phyloP scores from a whole-genome alignment of 2,329 filamentous ascomycete genomes.

The Graphilbum ipis-grandicollis region DNA sequence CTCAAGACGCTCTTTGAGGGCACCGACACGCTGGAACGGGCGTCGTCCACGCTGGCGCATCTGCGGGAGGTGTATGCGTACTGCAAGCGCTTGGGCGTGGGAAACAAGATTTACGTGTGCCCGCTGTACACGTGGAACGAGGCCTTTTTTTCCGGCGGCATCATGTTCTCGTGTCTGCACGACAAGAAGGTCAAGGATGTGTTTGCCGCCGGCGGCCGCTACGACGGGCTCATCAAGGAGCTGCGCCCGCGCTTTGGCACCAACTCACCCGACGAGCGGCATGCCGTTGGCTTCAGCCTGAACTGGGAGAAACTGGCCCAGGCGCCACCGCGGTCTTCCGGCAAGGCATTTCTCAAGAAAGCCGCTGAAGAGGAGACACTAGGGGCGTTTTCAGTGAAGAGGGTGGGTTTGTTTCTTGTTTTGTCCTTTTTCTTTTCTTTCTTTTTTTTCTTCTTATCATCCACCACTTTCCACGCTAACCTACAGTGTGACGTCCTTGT shows the following conservation, averaged over 20 bases:
- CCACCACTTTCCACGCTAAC: not conserved
- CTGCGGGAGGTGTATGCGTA: constrained; percentile 64
- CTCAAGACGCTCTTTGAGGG: constrained; percentile 44
- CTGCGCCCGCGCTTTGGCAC: constrained; percentile 54
- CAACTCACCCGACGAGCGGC: constrained; percentile 41
- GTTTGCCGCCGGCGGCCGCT: constrained; percentile 83
- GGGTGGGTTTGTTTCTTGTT: constrained; percentile 28
- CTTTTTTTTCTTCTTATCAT: constrained; percentile 5
- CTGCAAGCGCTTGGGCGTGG: constrained; percentile 56
- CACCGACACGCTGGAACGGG: constrained; percentile 53
- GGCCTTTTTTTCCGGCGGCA: constrained; percentile 69
- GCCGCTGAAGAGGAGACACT: constrained; percentile 40
- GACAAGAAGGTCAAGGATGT: constrained; percentile 73
- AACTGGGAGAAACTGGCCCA: constrained; percentile 70
- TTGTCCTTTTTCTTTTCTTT: constrained; percentile 9
- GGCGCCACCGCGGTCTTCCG: constrained; percentile 30
- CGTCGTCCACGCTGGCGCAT: constrained; percentile 61
- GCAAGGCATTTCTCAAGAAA: constrained; percentile 49
- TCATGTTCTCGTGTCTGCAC: constrained; percentile 81
- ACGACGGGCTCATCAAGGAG: constrained; percentile 76
- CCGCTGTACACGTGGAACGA: constrained; percentile 82
- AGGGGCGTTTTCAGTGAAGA: constrained; percentile 41
- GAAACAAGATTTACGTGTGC: constrained; percentile 64
- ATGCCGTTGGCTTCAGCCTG: constrained; percentile 84
- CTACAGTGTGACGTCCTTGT: constrained; percentile 71